Base-by-base conservation (phyloP, 169 alveolate genomes). In the Haemoproteus tartakovskyi region DNA sequence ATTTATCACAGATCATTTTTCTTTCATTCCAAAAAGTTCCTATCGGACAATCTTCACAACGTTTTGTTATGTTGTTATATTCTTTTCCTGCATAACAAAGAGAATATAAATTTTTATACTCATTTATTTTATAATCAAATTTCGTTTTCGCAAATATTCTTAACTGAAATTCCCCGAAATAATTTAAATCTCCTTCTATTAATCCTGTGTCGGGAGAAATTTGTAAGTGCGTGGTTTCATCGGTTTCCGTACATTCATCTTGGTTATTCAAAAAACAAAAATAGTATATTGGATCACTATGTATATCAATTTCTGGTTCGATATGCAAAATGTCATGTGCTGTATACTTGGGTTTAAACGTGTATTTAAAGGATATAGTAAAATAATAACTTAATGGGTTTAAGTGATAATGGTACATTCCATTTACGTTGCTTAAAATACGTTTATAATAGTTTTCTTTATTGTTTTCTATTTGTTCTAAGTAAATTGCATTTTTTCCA, bases 101-200 rank as follows among this genome's bases (percentile, higher is more conserved):
- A 27, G 84, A 54, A 57, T 50, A 56, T 74, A 74, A 56, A 26
- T 74, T 30, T 24, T 43, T 46, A 45, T 74, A 74, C 36, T 36
- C 29, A 36, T 56, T 56, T 36, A 74, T 60, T 54, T 56, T 60
- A 37, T 54, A 61, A 26, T 74, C 78, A 56, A 74, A 74, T 57
- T 74, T 41, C 11, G 78, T 74, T 74, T 57, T 74, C 22, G 84
- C 84, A 74, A 74, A 74, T 18, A 74, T 74, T 57, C 30, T 56
- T 43, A 74, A 74, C 21, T 41, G 33, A 33, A 74, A 74, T 3
- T 2, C 36, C 11, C 84, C 84, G 46, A 56, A 74, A 61, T 74
- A 60, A 3, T 74, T 74, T 46, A 74, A 18, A 33, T 74, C 46
- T 46, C 84, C 84, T 4, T 62, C 51, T 74, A 74, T 57, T 41